Evolutionary conservation across 148 eudicot genomes (phyloP).

Genomic region (Rhododendron henanense): DNA sequence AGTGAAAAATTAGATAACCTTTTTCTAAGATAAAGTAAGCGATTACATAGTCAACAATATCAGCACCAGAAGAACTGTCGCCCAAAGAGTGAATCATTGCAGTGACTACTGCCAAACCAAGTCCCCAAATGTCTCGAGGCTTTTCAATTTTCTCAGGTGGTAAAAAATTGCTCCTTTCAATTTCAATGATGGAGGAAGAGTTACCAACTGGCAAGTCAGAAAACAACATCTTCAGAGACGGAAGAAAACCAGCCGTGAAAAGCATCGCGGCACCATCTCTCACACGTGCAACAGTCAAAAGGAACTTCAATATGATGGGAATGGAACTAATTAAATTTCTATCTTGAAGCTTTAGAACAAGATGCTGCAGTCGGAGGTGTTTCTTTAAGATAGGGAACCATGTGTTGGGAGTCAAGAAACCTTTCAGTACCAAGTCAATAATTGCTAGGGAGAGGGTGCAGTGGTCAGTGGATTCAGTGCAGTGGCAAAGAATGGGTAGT

Average conservation of each 20-base stretch:
- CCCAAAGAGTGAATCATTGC: conserved; percentile 71
- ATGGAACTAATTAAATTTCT: conserved; percentile 24
- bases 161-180: conserved; percentile 24
- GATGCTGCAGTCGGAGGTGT: conserved; percentile 60
- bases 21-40: conserved; percentile 67
- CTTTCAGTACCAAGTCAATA: conserved; percentile 60
- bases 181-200: conserved; percentile 25
- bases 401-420: conserved; percentile 49
- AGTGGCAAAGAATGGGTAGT: conserved; percentile 75
- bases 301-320: conserved; percentile 64
- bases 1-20: conserved; percentile 50
- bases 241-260: conserved; percentile 61
- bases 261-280: conserved; percentile 84
- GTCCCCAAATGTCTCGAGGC: conserved; percentile 66
- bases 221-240: conserved; percentile 51
- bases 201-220: conserved; percentile 38
- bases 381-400: conserved; percentile 85
- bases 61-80: conserved; percentile 47
- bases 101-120: conserved; percentile 70
- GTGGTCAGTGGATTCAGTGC: conserved; percentile 49
- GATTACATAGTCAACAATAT: conserved; percentile 62
- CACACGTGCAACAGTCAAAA: conserved; percentile 72
- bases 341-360: conserved; percentile 65
- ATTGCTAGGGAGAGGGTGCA: conserved; percentile 56
- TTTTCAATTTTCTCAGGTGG: conserved; percentile 39